Evolutionary conservation across 2,329 filamentous ascomycete genomes (phyloP).

Genomic region (Xylariaceae sp.): DNA sequence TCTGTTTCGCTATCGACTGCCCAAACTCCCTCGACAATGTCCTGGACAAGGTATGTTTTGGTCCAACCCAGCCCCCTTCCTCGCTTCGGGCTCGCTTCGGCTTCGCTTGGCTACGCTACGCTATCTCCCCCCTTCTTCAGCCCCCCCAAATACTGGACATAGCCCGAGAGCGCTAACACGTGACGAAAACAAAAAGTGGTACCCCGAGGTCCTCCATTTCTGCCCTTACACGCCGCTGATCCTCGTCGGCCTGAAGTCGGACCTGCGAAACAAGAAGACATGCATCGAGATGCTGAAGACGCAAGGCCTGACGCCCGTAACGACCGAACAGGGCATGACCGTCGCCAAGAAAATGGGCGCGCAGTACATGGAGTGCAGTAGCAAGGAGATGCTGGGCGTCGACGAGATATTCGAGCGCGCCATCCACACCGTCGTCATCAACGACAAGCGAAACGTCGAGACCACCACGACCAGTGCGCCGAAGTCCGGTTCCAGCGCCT

Average conservation of each 20-base stretch:
- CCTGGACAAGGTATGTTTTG: constrained; percentile 78
- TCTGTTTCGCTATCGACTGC: constrained; percentile 98
- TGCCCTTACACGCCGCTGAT: constrained; percentile 95
- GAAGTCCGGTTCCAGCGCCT: constrained; percentile 20
- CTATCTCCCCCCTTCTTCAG: too few relatives aligned
- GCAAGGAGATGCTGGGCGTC: constrained; percentile 93
- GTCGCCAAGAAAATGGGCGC: constrained; percentile 94
- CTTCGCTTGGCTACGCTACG: not conserved
- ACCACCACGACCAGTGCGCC: constrained; percentile 38
- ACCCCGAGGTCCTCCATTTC: constrained; percentile 97
- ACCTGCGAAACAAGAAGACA: constrained; percentile 89
- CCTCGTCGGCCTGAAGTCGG: constrained; percentile 93
- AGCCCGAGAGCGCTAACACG: not conserved
- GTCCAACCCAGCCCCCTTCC: not conserved
- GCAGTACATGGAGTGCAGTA: constrained; percentile 96
- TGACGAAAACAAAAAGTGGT: constrained; percentile 57
- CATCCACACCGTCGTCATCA: constrained; percentile 82
- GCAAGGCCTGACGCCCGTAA: constrained; percentile 92
- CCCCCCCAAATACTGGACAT: not conserved
- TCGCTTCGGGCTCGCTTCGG: too few relatives aligned
- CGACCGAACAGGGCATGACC: constrained; percentile 77
- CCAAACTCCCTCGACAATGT: constrained; percentile 98
- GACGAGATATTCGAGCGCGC: constrained; percentile 94
- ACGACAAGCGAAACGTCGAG: constrained; percentile 63
- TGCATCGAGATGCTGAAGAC: constrained; percentile 99